Conservation (phyloP, 176 grass and related monocot species). For the Bolboschoenus planiculmis region DNA sequence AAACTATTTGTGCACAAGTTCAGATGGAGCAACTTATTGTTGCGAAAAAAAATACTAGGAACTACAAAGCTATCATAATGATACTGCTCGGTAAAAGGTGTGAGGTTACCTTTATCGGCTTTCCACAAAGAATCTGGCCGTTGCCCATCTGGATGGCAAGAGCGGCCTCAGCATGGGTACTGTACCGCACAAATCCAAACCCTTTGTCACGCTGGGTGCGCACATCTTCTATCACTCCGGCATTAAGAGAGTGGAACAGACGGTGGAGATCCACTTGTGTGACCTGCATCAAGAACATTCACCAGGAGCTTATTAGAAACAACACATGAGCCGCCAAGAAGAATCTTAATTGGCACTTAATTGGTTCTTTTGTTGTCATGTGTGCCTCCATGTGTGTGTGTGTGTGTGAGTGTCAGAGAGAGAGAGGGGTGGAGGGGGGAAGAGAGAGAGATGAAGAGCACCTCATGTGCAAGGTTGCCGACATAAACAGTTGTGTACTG, state of each 20-base stretch:
- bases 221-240: slow-evolving; percentile 87
- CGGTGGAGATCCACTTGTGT: slow-evolving; percentile 67
- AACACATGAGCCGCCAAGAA: neutral
- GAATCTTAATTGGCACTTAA: neutral
- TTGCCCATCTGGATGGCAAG: slow-evolving; percentile 75
- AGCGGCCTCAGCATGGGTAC: slow-evolving; percentile 85
- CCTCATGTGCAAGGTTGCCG: slow-evolving; percentile 88
- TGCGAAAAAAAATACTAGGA: neutral
- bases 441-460: slow-evolving; percentile 17
- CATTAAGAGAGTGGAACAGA: slow-evolving; percentile 66
- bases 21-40: neutral
- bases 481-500: slow-evolving; percentile 96
- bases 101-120: slow-evolving; percentile 72
- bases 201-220: slow-evolving; percentile 92
- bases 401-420: neutral
- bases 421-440: too few relatives aligned
- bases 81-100: neutral
- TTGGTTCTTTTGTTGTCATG: neutral
- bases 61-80: neutral
- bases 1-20: neutral
- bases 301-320: neutral
- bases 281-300: slow-evolving; percentile 27
- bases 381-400: neutral
- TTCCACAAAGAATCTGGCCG: slow-evolving; percentile 61
- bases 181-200: slow-evolving; percentile 96